Percentiles rank a stretch among this genome's conserved stretches.
Conservation (phyloP, 305 asterid genomes). For the Ilex paraguariensis region DNA sequence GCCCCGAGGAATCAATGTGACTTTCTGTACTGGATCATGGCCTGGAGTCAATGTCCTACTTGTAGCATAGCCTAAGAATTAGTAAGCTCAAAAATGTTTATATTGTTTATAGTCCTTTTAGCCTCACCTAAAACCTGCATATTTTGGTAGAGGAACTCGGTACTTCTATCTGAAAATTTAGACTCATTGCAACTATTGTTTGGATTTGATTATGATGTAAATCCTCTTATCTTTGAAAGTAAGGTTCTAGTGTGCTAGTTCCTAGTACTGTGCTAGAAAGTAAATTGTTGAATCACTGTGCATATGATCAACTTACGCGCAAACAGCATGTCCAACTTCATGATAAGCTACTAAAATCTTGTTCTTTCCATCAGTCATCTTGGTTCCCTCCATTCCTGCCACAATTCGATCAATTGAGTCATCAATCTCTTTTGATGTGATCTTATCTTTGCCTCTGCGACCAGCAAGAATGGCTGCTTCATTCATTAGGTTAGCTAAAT, state of each 20-base stretch:
- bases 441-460: conserved; percentile 65
- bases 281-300: not conserved
- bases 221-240: conserved; percentile 21
- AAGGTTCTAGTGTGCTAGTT: too few species aligned
- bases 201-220: too few species aligned
- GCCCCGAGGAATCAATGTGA: conserved; percentile 86
- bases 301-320: conserved; percentile 50
- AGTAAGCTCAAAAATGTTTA: too few species aligned
- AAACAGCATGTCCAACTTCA: conserved; percentile 96
- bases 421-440: conserved; percentile 84
- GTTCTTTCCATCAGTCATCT: conserved; percentile 98
- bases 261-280: not conserved
- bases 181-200: too few species aligned
- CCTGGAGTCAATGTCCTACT: conserved; percentile 93
- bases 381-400: conserved; percentile 96
- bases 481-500: conserved; percentile 86
- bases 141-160: too few species aligned
- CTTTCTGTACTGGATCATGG: conserved; percentile 92
- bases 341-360: conserved; percentile 92
- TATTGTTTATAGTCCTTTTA: too few species aligned
- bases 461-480: conserved; percentile 96
- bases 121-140: too few species aligned
- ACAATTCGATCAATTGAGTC: conserved; percentile 93
- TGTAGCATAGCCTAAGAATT: conserved; percentile 6
- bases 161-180: too few species aligned